phyloP scores from a whole-genome alignment of 2,329 filamentous ascomycete genomes.

The Celoporthe dispersa region DNA sequence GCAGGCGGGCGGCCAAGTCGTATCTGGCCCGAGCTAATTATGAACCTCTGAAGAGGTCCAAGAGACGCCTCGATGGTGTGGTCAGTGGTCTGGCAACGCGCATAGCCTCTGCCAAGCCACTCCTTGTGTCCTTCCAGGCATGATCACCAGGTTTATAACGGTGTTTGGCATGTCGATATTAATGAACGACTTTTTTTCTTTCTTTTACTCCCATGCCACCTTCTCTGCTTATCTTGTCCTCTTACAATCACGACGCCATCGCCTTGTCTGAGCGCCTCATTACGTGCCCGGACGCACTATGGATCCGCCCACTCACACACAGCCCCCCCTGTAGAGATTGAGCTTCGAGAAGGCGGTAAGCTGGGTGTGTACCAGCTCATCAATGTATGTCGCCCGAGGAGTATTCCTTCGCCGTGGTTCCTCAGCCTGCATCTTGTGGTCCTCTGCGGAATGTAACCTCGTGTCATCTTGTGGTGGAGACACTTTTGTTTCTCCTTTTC shows the following conservation, averaged over 20 bases:
- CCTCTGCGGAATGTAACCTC: neutral
- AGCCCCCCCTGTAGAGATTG: no score
- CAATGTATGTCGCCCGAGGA: neutral
- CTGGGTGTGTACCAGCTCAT: slow-evolving; percentile 6
- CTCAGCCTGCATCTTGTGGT: neutral
- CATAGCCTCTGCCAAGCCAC: slow-evolving; percentile 9
- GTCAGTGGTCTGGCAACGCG: neutral
- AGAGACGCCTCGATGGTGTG: no score
- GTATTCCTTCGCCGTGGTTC: neutral
- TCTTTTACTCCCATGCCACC: neutral
- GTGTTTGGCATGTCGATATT: slow-evolving; percentile 9
- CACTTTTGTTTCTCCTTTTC: neutral
- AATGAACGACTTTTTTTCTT: slow-evolving; percentile 10
- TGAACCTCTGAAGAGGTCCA: slow-evolving; percentile 14
- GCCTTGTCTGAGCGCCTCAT: slow-evolving; percentile 3
- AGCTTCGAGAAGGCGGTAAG: neutral
- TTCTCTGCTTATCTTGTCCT: neutral
- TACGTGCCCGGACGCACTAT: neutral
- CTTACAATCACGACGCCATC: neutral
- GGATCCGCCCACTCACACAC: neutral
- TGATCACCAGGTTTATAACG: slow-evolving; percentile 5
- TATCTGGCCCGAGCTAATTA: slow-evolving; percentile 1
- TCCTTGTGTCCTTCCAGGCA: neutral
- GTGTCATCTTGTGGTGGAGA: neutral
- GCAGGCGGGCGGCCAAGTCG: neutral